Conservation (phyloP, 2,329 filamentous ascomycete species). For the Ophiobolus disseminans region DNA sequence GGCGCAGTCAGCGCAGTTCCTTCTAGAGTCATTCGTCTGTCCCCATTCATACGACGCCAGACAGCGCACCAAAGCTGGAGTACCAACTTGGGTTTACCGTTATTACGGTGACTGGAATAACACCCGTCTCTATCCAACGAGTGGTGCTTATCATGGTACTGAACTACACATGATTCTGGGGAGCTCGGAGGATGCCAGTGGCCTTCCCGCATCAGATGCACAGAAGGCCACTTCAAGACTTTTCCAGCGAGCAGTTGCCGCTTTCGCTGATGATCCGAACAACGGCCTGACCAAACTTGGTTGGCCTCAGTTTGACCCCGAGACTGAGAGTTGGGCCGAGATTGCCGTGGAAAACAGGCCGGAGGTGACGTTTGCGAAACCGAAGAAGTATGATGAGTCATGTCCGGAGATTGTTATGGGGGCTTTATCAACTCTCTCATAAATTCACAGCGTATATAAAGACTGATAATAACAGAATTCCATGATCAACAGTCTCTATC, state of each 20-base stretch:
- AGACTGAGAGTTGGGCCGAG: constrained; percentile 16
- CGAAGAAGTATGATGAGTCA: constrained; percentile 11
- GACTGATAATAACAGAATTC: background rate
- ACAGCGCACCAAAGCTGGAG: constrained; percentile 10
- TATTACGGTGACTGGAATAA: constrained; percentile 32
- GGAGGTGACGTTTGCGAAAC: constrained; percentile 11
- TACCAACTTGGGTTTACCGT: constrained; percentile 25
- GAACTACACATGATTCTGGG: constrained; percentile 35
- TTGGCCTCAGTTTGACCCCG: constrained; percentile 20
- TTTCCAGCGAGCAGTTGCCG: constrained; percentile 26
- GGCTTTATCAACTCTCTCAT: constrained; percentile 14
- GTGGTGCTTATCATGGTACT: constrained; percentile 31
- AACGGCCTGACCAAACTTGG: constrained; percentile 19
- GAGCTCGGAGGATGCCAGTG: constrained; percentile 22
- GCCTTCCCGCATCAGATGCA: constrained; percentile 12
- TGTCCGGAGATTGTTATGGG: constrained; percentile 12
- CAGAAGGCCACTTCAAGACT: constrained; percentile 20
- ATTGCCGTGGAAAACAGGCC: constrained; percentile 17
- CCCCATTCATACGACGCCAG: constrained; percentile 17
- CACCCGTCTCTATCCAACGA: constrained; percentile 24
- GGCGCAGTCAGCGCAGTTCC: constrained; percentile 16
- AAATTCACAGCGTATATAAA: background rate
- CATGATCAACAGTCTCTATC: too few relatives aligned
- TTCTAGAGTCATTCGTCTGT: constrained; percentile 26
- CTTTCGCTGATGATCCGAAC: constrained; percentile 23